phyloP scores from a whole-genome alignment of 352 stramenopile species.

The Thraustochytrium striatum region DNA sequence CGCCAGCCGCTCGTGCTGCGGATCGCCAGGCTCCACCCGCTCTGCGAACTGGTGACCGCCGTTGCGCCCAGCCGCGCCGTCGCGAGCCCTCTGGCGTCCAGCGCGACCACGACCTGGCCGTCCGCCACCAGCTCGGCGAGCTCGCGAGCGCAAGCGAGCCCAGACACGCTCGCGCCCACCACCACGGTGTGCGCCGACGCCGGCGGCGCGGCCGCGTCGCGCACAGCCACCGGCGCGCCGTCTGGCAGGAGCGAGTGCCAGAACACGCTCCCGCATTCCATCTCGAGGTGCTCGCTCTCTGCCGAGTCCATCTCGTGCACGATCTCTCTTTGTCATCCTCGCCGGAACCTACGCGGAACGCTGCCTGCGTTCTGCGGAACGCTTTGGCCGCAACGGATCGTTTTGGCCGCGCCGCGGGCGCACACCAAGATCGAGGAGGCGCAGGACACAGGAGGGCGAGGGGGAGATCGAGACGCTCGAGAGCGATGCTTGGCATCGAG shows the following conservation, averaged over 20 bases:
- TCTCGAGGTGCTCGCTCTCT: too few relatives aligned
- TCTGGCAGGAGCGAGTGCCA: slow-evolving; percentile 22
- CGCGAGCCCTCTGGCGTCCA: slow-evolving; percentile 6
- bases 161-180: background rate
- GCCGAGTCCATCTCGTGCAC: too few relatives aligned
- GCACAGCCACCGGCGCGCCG: background rate
- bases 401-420: too few relatives aligned
- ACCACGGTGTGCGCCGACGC: background rate
- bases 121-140: background rate
- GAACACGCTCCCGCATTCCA: too few relatives aligned
- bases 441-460: too few relatives aligned
- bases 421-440: too few relatives aligned
- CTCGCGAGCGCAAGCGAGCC: background rate
- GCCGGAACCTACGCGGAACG: too few relatives aligned
- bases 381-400: too few relatives aligned
- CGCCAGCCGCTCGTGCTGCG: background rate
- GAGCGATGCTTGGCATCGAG: too few relatives aligned
- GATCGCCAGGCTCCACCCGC: background rate
- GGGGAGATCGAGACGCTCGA: too few relatives aligned
- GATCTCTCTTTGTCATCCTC: too few relatives aligned
- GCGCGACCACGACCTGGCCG: background rate
- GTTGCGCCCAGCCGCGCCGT: slow-evolving; percentile 38
- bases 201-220: background rate
- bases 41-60: slow-evolving; percentile 20
- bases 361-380: too few relatives aligned